Conservation (phyloP, 257 asterid species). For the Capsicum chinense region DNA sequence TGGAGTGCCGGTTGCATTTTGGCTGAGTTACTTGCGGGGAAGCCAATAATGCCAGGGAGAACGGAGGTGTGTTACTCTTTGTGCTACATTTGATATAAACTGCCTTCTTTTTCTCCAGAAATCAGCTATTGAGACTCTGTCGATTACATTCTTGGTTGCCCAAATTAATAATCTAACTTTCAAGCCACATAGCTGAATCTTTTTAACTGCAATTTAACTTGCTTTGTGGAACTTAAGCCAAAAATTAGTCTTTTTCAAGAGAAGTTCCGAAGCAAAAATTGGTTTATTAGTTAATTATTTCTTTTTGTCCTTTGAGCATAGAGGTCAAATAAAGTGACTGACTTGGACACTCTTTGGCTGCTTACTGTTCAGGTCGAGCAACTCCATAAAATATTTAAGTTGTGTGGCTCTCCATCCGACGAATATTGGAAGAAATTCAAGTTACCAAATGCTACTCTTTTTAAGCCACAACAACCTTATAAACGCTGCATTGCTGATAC, state of each 20-base stretch:
- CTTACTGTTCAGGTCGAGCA: conserved; percentile 71
- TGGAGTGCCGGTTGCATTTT: conserved; percentile 99
- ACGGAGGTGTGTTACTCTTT: conserved; percentile 68
- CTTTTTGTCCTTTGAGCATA: conserved; percentile 19
- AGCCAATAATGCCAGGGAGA: conserved; percentile 88
- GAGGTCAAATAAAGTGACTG: background rate
- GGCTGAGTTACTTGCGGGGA: conserved; percentile 83
- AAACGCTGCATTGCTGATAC: conserved; percentile 65
- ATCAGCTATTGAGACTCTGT: too few relatives aligned
- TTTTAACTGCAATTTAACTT: too few relatives aligned
- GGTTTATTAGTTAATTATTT: background rate
- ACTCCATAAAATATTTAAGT: conserved; percentile 85
- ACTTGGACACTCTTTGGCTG: conserved; percentile 25
- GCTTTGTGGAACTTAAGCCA: too few relatives aligned
- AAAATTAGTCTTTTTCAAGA: too few relatives aligned
- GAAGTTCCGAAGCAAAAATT: too few relatives aligned
- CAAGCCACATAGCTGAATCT: background rate
- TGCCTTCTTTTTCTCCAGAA: background rate
- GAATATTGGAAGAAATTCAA: conserved; percentile 87
- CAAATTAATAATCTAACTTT: too few relatives aligned
- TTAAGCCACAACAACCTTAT: conserved; percentile 82
- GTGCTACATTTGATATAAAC: conserved; percentile 5
- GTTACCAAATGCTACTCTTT: conserved; percentile 75
- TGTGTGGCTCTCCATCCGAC: conserved; percentile 89
- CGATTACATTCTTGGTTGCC: too few relatives aligned